Conservation (phyloP, 805 yeast species). For the Lachancea mirantina region DNA sequence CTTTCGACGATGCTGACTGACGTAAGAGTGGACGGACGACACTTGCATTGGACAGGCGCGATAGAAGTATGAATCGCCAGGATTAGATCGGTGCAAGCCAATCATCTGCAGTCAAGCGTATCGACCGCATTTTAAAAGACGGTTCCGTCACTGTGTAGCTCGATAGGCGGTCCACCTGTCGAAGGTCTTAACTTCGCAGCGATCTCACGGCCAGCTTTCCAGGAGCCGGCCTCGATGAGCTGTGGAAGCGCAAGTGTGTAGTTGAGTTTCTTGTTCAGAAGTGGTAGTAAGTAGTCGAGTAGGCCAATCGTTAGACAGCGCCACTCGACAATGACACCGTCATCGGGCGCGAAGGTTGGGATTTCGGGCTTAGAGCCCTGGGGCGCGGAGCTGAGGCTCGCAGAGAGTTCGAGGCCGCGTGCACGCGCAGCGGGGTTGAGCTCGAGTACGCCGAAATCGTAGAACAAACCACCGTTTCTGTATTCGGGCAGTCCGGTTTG, state of each 20-base stretch:
- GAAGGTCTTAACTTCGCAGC: conserved; percentile 44
- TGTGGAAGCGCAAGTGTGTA: conserved; percentile 45
- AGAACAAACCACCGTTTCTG: conserved; percentile 58
- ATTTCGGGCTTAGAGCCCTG: conserved; percentile 19
- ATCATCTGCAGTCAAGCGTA: no score
- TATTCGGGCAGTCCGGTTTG: conserved; percentile 57
- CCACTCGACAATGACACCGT: conserved; percentile 63
- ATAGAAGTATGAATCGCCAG: no score
- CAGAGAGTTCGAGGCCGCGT: conserved; percentile 35
- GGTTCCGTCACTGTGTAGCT: conserved; percentile 56
- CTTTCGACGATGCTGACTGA: no score
- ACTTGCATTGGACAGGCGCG: no score
- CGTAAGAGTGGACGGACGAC: no score
- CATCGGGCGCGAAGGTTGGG: conserved; percentile 47
- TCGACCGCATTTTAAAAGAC: conserved; percentile 43
- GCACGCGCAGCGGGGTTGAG: conserved; percentile 37
- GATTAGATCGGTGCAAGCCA: no score
- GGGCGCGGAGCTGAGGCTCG: conserved; percentile 21
- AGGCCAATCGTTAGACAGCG: conserved; percentile 54
- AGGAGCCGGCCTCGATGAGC: conserved; percentile 59
- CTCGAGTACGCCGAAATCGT: conserved; percentile 45
- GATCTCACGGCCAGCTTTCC: conserved; percentile 59
- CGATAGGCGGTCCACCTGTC: conserved; percentile 57
- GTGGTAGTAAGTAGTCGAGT: conserved; percentile 45
- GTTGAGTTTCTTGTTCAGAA: conserved; percentile 41